Evolutionary conservation across 345 rosid genomes (phyloP).

Genomic region (Mangifera indica): DNA sequence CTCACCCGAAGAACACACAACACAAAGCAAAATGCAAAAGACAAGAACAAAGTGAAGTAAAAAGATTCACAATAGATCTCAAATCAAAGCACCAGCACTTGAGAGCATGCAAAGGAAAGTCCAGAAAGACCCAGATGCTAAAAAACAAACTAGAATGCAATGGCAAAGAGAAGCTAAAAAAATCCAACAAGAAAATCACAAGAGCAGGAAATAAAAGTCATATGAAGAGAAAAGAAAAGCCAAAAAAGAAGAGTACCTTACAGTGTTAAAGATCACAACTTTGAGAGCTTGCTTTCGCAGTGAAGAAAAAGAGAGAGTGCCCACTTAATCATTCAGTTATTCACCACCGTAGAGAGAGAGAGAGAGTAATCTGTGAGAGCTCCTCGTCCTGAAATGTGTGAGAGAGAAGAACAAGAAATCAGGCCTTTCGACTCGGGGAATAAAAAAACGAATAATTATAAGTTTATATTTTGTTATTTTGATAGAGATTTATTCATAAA

Average conservation of each 20-base stretch:
- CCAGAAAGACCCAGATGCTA: conserved; percentile 43
- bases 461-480: too few relatives aligned
- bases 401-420: conserved; percentile 19
- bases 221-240: conserved; percentile 24
- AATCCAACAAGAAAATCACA: conserved; percentile 25
- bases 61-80: conserved; percentile 45
- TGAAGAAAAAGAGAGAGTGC: conserved; percentile 29
- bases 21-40: conserved; percentile 25
- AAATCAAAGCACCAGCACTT: conserved; percentile 26
- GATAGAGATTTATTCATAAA: too few relatives aligned
- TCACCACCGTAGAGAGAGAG: conserved; percentile 38
- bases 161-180: conserved; percentile 16
- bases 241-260: conserved; percentile 25
- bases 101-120: conserved; percentile 31
- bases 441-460: neutral
- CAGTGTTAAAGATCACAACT: conserved; percentile 38
- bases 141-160: conserved; percentile 29
- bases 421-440: neutral
- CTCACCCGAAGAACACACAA: neutral
- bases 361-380: conserved; percentile 27
- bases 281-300: conserved; percentile 28
- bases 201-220: conserved; percentile 20
- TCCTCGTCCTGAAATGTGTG: conserved; percentile 44
- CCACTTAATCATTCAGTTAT: conserved; percentile 21
- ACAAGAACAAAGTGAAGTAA: conserved; percentile 26